These are phyloP conservation scores for Fragilaria radians DNA, from an alignment of 108 stramenopile genomes.

Conservation along the genomic window DNA sequence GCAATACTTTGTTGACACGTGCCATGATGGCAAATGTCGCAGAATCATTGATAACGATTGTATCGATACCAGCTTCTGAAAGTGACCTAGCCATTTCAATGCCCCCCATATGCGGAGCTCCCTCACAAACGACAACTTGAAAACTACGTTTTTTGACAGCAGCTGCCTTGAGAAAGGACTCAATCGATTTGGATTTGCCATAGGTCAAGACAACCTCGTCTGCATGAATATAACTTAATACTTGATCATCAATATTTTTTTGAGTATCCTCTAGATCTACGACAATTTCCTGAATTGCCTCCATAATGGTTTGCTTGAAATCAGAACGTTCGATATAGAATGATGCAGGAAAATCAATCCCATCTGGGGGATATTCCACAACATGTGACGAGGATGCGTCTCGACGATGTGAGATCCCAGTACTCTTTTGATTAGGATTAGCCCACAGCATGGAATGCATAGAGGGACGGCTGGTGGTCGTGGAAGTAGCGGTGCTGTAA, in stretches of 20 bases:
- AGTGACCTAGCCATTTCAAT: constrained; percentile 80
- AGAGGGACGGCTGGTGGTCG: not conserved
- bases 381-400: constrained; percentile 28
- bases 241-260: constrained; percentile 85
- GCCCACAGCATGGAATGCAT: constrained; percentile 65
- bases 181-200: constrained; percentile 79
- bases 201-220: constrained; percentile 91
- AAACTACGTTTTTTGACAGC: constrained; percentile 86
- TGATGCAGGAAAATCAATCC: constrained; percentile 36
- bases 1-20: constrained; percentile 90
- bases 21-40: constrained; percentile 73
- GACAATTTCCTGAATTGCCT: constrained; percentile 83
- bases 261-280: constrained; percentile 82
- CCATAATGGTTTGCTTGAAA: constrained; percentile 76
- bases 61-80: constrained; percentile 74
- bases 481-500: not conserved
- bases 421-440: constrained; percentile 49
- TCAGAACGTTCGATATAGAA: constrained; percentile 53
- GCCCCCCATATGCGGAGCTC: constrained; percentile 81
- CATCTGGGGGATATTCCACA: constrained; percentile 8
- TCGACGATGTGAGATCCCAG: constrained; percentile 12
- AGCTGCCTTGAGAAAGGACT: constrained; percentile 77
- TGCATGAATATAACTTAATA: constrained; percentile 89
- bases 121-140: constrained; percentile 92
- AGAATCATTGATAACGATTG: constrained; percentile 42